phyloP scores from a whole-genome alignment of 208 protist genomes.

The Leishmania braziliensis region DNA sequence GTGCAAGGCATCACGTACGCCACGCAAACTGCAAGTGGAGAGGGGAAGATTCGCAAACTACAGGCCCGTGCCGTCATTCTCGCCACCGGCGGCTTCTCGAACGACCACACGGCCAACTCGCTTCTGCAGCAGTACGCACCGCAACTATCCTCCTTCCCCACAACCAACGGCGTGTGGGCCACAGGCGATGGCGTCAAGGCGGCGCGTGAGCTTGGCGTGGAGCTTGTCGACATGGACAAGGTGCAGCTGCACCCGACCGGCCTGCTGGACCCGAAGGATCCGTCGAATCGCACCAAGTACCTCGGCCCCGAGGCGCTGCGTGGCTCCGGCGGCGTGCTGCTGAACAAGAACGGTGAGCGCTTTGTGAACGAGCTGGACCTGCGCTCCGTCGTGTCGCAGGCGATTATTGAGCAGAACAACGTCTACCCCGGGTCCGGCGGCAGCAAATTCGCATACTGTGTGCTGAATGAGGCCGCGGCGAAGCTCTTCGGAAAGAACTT shows the following conservation, averaged over 20 bases:
- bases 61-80: conserved; percentile 82
- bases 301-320: conserved; percentile 96
- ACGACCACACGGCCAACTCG: conserved; percentile 55
- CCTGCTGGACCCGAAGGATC: conserved; percentile 93
- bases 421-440: conserved; percentile 53
- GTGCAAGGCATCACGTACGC: conserved; percentile 49
- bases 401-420: conserved; percentile 80
- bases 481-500: conserved; percentile 66
- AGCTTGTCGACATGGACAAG: conserved; percentile 92
- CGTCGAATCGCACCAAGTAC: conserved; percentile 49
- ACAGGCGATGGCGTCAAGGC: conserved; percentile 84
- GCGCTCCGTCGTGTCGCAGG: conserved; percentile 91
- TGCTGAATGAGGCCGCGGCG: conserved; percentile 76
- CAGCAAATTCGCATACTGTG: conserved; percentile 66
- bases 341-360: conserved; percentile 91
- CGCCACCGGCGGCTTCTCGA: conserved; percentile 90
- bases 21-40: conserved; percentile 17
- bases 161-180: conserved; percentile 91
- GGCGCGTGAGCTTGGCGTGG: conserved; percentile 60
- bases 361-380: conserved; percentile 96
- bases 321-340: conserved; percentile 93
- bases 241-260: conserved; percentile 96
- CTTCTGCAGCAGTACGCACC: conserved; percentile 83
- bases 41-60: conserved; percentile 33
- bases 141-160: conserved; percentile 67